phyloP scores from a whole-genome alignment of 2,329 filamentous ascomycete genomes.

The Emergomyces orientalis region DNA sequence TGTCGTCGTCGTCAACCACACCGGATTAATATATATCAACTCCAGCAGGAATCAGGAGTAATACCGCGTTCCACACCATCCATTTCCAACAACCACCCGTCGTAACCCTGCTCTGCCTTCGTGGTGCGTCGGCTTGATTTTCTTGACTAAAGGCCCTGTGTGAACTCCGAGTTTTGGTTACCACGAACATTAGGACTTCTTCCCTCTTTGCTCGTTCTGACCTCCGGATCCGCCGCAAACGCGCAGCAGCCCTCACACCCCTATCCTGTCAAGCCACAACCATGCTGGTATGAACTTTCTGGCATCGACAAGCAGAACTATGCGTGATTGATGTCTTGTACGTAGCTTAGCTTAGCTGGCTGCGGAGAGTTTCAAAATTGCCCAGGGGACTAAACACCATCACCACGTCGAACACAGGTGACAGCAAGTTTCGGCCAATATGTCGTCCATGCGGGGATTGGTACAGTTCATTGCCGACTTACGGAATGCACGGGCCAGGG shows the following conservation, averaged over 20 bases:
- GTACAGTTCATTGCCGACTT: constrained; percentile 98
- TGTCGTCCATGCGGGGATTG: constrained; percentile 56
- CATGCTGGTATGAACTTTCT: neutral
- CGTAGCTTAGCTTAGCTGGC: constrained; percentile 5
- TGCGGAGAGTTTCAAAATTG: constrained; percentile 10
- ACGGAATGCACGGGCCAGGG: constrained; percentile 85
- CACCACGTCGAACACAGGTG: neutral
- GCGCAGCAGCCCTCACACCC: neutral
- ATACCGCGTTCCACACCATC: neutral
- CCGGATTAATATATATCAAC: neutral
- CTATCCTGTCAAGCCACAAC: neutral
- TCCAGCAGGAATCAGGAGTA: neutral
- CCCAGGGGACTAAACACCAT: constrained; percentile 6
- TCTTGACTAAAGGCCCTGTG: neutral
- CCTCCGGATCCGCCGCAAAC: neutral
- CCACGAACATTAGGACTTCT: neutral
- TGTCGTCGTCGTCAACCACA: neutral
- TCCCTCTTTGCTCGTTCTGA: neutral
- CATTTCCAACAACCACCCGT: neutral
- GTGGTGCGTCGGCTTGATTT: neutral
- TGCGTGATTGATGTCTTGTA: constrained; percentile 6
- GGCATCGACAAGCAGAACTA: constrained; percentile 1
- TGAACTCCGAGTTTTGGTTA: neutral
- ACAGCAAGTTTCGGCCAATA: constrained; percentile 17
- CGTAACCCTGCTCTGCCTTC: neutral